phyloP scores from a whole-genome alignment of 148 eudicot genomes.

The Camellia sinensis region DNA sequence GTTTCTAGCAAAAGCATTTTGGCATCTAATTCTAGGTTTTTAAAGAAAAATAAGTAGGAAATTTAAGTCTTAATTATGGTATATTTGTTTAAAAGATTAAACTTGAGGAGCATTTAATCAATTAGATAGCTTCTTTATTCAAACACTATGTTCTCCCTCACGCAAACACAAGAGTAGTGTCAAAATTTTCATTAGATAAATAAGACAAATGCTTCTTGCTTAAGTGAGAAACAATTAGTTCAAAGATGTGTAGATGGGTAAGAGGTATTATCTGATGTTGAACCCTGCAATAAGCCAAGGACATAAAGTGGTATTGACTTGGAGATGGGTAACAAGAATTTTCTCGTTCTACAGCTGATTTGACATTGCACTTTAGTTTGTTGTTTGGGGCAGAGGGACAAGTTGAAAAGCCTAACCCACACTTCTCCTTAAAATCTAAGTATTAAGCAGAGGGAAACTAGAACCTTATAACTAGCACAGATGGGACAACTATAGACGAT shows the following conservation, averaged over 20 bases:
- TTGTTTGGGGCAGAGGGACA: too few relatives aligned
- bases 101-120: neutral
- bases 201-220: neutral
- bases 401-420: too few relatives aligned
- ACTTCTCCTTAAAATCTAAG: too few relatives aligned
- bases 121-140: neutral
- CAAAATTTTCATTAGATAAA: neutral
- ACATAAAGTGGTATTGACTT: neutral
- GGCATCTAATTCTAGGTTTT: too few relatives aligned
- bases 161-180: neutral
- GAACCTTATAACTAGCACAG: too few relatives aligned
- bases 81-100: neutral
- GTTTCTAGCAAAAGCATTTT: too few relatives aligned
- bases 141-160: neutral
- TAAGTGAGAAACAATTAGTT: neutral
- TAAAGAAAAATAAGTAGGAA: neutral
- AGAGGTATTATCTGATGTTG: too few relatives aligned
- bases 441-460: too few relatives aligned
- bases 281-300: neutral
- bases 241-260: neutral
- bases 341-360: neutral
- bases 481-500: too few relatives aligned
- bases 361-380: neutral
- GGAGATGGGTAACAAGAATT: neutral
- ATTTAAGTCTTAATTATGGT: neutral